Percentiles rank a stretch among this genome's conserved stretches.
Conservation (phyloP, 495 filamentous ascomycete genomes). For the Xylaria curta region DNA sequence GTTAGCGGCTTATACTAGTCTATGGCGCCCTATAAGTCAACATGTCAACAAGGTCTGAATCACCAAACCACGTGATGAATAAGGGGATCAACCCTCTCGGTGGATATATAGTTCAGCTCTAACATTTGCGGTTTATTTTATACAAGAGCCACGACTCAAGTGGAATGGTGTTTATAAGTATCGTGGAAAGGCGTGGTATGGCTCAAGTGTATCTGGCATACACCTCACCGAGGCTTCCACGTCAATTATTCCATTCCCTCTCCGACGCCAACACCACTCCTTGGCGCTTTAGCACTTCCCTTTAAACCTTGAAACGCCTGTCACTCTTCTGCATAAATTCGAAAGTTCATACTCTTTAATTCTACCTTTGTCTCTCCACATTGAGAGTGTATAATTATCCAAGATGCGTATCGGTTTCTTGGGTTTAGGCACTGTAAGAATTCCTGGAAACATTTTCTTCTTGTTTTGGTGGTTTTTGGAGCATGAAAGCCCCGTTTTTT, state of each 20-base stretch:
- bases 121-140: background rate
- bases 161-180: background rate
- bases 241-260: background rate
- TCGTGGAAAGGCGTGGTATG: background rate
- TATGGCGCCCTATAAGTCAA: background rate
- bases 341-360: background rate
- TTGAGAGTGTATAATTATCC: background rate
- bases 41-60: background rate
- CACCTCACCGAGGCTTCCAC: background rate
- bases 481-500: too few species aligned
- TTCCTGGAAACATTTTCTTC: too few species aligned
- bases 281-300: too few species aligned
- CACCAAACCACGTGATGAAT: background rate
- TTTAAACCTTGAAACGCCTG: background rate
- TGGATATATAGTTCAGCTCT: background rate
- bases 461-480: too few species aligned
- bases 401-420: conserved; percentile 25
- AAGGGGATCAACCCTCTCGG: background rate
- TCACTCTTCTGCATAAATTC: background rate
- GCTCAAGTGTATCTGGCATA: background rate
- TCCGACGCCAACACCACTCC: background rate
- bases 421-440: conserved; percentile 19
- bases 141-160: background rate
- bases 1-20: conserved; percentile 4
- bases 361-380: background rate